phyloP scores from a whole-genome alignment of 2,329 filamentous ascomycete species.

The Aureobasidium sp. region DNA sequence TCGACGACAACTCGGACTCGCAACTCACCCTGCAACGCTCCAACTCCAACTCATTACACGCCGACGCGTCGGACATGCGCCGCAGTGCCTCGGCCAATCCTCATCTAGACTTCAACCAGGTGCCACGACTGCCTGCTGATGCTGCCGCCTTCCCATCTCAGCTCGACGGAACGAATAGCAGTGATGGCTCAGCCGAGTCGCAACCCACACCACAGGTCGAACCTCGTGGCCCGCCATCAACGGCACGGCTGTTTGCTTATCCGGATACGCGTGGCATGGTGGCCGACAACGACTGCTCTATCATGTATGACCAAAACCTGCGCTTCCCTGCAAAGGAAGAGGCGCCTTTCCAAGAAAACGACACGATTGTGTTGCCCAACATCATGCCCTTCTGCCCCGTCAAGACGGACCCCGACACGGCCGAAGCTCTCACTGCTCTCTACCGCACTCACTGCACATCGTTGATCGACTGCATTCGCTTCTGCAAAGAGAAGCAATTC shows the following conservation, averaged over 20 bases:
- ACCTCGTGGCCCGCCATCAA: slow-evolving; percentile 44
- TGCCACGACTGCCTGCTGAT: slow-evolving; percentile 53
- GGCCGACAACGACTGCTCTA: slow-evolving; percentile 43
- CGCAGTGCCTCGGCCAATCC: slow-evolving; percentile 34
- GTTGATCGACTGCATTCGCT: slow-evolving; percentile 94
- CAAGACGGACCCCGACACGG: slow-evolving; percentile 88
- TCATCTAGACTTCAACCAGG: slow-evolving; percentile 41
- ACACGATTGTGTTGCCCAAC: slow-evolving; percentile 82
- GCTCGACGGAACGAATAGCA: slow-evolving; percentile 23
- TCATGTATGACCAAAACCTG: slow-evolving; percentile 68
- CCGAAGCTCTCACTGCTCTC: slow-evolving; percentile 84
- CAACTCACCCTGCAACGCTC: slow-evolving; percentile 27
- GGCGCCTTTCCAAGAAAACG: slow-evolving; percentile 67
- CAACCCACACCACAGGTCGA: slow-evolving; percentile 31
- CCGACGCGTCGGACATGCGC: slow-evolving; percentile 25
- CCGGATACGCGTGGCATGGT: slow-evolving; percentile 48
- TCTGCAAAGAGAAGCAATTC: slow-evolving; percentile 97
- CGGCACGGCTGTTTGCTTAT: slow-evolving; percentile 50
- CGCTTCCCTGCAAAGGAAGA: slow-evolving; percentile 68
- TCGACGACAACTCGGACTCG: slow-evolving; percentile 43
- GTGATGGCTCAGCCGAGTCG: slow-evolving; percentile 30
- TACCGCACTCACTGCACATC: slow-evolving; percentile 97
- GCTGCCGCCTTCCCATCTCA: slow-evolving; percentile 50
- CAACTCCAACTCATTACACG: slow-evolving; percentile 24
- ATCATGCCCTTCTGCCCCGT: slow-evolving; percentile 84